Percentiles rank a stretch among this genome's conserved stretches.
phyloP scores from a whole-genome alignment of 139 green algal species.

The Volvox africanus region DNA sequence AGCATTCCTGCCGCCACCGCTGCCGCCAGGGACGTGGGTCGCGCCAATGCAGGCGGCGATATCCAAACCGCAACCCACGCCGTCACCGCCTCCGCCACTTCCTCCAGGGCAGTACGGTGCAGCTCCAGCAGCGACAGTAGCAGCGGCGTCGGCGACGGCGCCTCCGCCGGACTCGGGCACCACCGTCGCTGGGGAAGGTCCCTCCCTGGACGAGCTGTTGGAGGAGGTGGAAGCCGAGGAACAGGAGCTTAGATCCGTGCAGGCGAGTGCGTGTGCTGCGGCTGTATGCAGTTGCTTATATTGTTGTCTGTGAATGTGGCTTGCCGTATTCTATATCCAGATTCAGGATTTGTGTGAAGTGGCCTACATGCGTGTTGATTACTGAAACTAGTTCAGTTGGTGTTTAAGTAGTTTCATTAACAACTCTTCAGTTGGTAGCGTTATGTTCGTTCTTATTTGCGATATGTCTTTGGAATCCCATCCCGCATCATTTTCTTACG shows the following conservation, averaged over 20 bases:
- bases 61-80: background rate
- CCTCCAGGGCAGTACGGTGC: background rate
- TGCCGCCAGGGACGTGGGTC: background rate
- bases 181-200: background rate
- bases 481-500: too few species aligned
- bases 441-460: too few species aligned
- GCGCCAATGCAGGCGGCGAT: background rate
- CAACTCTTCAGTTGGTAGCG: too few species aligned
- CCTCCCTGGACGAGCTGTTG: conserved; percentile 25
- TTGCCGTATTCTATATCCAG: background rate
- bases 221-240: conserved; percentile 40
- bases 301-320: background rate
- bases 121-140: background rate
- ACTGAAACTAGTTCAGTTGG: too few species aligned
- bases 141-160: background rate
- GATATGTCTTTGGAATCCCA: background rate
- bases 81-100: background rate
- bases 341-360: too few species aligned
- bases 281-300: background rate
- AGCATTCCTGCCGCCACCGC: background rate
- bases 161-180: too few species aligned
- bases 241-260: background rate
- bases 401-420: too few species aligned
- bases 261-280: background rate
- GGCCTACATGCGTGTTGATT: too few species aligned